phyloP scores from a whole-genome alignment of 1,284 basidiomycete species.

The Sphaerobolus stellatus region DNA sequence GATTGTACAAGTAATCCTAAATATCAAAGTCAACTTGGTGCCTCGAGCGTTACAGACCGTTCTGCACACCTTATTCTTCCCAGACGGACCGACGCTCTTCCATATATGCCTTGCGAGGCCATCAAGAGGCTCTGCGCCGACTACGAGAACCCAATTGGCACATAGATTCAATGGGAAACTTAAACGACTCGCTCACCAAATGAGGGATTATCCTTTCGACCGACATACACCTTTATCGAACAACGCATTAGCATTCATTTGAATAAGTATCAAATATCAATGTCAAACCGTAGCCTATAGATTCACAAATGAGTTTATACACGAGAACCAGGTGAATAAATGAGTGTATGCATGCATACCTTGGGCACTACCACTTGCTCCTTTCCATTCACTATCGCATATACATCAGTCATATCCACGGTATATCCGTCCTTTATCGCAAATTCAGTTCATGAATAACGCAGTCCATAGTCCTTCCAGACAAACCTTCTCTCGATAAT shows the following conservation, averaged over 20 bases:
- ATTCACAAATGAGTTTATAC: conserved; percentile 25
- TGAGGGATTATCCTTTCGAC: conserved; percentile 72
- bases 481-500: conserved; percentile 76
- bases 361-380: conserved; percentile 57
- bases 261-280: conserved; percentile 19
- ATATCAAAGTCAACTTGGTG: background rate
- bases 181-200: conserved; percentile 50
- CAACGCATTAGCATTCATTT: background rate
- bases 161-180: background rate
- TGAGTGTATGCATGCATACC: conserved; percentile 30
- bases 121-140: conserved; percentile 76
- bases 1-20: conserved; percentile 77
- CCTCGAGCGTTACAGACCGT: background rate
- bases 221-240: conserved; percentile 66
- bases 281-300: conserved; percentile 27
- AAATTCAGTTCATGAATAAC: conserved; percentile 8
- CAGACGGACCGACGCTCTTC: conserved; percentile 76
- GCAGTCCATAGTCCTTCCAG: background rate
- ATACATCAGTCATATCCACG: conserved; percentile 61
- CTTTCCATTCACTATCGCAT: conserved; percentile 50
- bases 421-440: conserved; percentile 69
- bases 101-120: conserved; percentile 68
- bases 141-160: conserved; percentile 34
- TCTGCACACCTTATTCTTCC: conserved; percentile 68
- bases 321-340: background rate